Percentiles rank a stretch among this genome's conserved stretches.
phyloP scores from a whole-genome alignment of 176 grass and related monocot genomes.

The Bolboschoenus planiculmis region DNA sequence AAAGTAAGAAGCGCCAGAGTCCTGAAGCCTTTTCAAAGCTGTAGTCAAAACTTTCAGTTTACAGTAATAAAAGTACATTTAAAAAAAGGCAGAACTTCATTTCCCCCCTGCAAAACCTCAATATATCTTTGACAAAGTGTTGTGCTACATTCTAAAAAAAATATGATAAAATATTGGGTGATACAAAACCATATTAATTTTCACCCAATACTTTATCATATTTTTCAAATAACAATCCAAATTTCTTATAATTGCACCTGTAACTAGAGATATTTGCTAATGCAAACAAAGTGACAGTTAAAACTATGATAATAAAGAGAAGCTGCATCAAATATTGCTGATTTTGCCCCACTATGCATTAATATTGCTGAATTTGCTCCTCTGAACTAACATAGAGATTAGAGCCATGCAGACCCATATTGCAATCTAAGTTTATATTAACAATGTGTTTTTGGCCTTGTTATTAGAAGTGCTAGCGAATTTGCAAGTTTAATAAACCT shows the following conservation, averaged over 20 bases:
- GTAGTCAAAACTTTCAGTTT: constrained; percentile 24
- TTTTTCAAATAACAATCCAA: neutral
- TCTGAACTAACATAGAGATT: neutral
- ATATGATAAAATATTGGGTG: neutral
- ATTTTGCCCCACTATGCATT: neutral
- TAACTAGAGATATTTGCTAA: neutral
- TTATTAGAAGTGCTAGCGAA: neutral
- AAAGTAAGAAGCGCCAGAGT: constrained; percentile 73
- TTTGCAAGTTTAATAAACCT: neutral
- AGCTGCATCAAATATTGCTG: neutral
- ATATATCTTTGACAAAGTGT: neutral
- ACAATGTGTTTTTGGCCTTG: neutral
- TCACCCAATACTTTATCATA: neutral
- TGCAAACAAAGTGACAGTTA: neutral
- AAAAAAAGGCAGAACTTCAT: neutral
- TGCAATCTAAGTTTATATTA: neutral
- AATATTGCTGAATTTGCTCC: too few species aligned
- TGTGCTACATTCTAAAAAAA: neutral
- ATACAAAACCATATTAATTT: neutral
- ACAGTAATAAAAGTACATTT: neutral
- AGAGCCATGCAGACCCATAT: neutral
- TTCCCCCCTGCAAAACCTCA: neutral
- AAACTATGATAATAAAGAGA: neutral
- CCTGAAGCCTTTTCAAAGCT: constrained; percentile 74
- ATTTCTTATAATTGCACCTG: neutral